A percentile compares a stretch with the other conserved stretches of the same genome.
These are phyloP conservation scores for Lactifluus subvellereus DNA, from an alignment of 768 basidiomycete species.

Conservation along the genomic window DNA sequence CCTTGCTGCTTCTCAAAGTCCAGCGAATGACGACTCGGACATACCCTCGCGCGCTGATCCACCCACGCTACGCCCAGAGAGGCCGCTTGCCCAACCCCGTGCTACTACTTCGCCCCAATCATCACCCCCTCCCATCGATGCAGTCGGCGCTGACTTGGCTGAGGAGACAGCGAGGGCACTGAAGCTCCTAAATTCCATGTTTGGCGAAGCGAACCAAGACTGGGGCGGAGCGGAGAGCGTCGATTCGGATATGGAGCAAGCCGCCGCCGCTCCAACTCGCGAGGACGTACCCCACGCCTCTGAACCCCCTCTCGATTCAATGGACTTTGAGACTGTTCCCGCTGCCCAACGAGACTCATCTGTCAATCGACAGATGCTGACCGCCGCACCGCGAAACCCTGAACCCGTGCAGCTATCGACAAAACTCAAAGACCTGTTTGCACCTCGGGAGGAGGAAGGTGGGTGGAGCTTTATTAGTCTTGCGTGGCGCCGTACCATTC, in stretches of 20 bases:
- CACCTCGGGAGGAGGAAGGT: constrained; percentile 64
- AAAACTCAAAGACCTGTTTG: constrained; percentile 69
- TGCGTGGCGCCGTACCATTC: neutral
- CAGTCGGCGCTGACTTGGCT: constrained; percentile 30
- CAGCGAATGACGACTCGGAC: neutral
- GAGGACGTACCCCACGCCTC: constrained; percentile 19
- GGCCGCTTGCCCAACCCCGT: neutral
- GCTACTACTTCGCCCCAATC: constrained; percentile 5
- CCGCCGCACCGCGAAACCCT: neutral
- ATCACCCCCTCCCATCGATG: constrained; percentile 10
- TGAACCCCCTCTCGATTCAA: constrained; percentile 29
- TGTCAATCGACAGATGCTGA: neutral
- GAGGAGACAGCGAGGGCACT: constrained; percentile 45
- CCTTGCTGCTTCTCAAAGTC: constrained; percentile 23
- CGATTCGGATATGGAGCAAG: constrained; percentile 50
- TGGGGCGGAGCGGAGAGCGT: constrained; percentile 60
- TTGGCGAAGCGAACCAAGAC: constrained; percentile 41
- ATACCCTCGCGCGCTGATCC: neutral
- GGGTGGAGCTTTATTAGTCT: constrained; percentile 16
- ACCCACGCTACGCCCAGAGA: neutral
- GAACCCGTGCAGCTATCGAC: constrained; percentile 2
- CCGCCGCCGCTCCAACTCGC: constrained; percentile 25
- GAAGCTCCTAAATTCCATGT: constrained; percentile 47
- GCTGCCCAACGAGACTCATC: neutral
- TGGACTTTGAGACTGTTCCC: constrained; percentile 21